phyloP scores from a whole-genome alignment of 257 asterid species.

The Petunia axillaris region DNA sequence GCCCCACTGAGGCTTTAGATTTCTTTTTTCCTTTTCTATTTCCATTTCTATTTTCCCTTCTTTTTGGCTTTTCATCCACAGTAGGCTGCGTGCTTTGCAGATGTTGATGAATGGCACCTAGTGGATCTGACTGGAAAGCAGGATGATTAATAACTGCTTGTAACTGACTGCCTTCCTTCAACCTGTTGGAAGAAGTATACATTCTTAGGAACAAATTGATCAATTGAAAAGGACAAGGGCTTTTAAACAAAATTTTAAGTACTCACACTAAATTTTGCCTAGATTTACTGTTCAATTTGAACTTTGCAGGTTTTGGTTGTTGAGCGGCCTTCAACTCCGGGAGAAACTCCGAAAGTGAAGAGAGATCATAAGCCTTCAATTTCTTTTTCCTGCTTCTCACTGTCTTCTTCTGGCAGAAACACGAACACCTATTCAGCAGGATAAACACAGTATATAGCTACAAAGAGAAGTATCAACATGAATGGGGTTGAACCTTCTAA shows the following conservation, averaged over 20 bases:
- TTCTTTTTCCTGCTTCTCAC: constrained; percentile 58
- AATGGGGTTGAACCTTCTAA: background rate
- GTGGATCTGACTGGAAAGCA: constrained; percentile 64
- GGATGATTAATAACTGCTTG: constrained; percentile 64
- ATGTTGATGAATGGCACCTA: constrained; percentile 72
- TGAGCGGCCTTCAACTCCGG: constrained; percentile 57
- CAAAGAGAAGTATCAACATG: background rate
- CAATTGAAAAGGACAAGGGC: constrained; percentile 10
- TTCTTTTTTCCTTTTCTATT: constrained; percentile 54
- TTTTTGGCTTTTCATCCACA: constrained; percentile 54
- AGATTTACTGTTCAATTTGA: constrained; percentile 66
- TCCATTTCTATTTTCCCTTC: constrained; percentile 42
- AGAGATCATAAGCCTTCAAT: constrained; percentile 69
- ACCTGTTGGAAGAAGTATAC: constrained; percentile 43
- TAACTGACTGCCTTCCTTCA: constrained; percentile 68
- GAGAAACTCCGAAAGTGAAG: constrained; percentile 69
- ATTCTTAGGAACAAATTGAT: constrained; percentile 20
- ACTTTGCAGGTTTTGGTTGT: constrained; percentile 42
- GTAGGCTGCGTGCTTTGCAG: constrained; percentile 73
- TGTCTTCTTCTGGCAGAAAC: constrained; percentile 51
- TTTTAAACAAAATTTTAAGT: constrained; percentile 8
- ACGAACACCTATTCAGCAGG: constrained; percentile 20
- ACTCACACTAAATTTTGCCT: constrained; percentile 72
- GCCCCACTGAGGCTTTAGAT: constrained; percentile 39
- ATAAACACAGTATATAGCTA: background rate